These are phyloP conservation scores for Lophiostoma macrostomum DNA, from an alignment of 495 filamentous ascomycete species.

Conservation along the genomic window DNA sequence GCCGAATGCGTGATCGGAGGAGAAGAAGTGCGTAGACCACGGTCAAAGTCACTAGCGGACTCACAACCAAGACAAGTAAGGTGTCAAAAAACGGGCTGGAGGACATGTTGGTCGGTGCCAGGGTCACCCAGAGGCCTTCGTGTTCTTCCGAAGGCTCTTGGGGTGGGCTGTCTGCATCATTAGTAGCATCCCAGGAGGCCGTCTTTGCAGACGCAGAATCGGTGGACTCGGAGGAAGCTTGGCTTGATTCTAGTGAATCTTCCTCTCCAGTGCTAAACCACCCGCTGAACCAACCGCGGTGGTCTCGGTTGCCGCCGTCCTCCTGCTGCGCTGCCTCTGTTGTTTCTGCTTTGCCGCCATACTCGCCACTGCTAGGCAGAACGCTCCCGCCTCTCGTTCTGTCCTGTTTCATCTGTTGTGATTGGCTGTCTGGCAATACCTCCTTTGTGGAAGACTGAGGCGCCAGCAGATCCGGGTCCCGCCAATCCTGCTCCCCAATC, in stretches of 20 bases:
- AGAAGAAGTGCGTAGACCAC: constrained; percentile 90
- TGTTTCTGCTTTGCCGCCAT: constrained; percentile 44
- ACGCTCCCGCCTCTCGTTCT: constrained; percentile 62
- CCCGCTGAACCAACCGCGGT: constrained; percentile 24
- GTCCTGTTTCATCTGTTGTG: constrained; percentile 40
- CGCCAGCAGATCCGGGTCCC: constrained; percentile 69
- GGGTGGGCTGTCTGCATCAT: constrained; percentile 6
- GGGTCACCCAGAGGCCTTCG: constrained; percentile 90
- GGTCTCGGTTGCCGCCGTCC: constrained; percentile 1
- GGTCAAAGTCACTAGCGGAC: constrained; percentile 85
- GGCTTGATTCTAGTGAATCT: constrained; percentile 5
- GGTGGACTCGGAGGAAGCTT: not conserved
- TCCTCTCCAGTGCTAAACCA: constrained; percentile 12
- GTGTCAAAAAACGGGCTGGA: constrained; percentile 97
- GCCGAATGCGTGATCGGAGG: constrained; percentile 81
- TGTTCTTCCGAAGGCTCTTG: constrained; percentile 51
- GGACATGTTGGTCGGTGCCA: constrained; percentile 85
- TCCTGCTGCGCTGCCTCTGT: not conserved
- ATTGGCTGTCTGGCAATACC: constrained; percentile 22
- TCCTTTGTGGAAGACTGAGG: constrained; percentile 24
- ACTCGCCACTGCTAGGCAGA: constrained; percentile 76
- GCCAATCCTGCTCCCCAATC: constrained; percentile 93
- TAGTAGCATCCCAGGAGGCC: not conserved
- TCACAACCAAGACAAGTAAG: constrained; percentile 85
- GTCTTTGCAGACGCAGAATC: not conserved